Base-by-base conservation (phyloP, 306 rosid genomes). In the Glycyrrhiza uralensis region DNA sequence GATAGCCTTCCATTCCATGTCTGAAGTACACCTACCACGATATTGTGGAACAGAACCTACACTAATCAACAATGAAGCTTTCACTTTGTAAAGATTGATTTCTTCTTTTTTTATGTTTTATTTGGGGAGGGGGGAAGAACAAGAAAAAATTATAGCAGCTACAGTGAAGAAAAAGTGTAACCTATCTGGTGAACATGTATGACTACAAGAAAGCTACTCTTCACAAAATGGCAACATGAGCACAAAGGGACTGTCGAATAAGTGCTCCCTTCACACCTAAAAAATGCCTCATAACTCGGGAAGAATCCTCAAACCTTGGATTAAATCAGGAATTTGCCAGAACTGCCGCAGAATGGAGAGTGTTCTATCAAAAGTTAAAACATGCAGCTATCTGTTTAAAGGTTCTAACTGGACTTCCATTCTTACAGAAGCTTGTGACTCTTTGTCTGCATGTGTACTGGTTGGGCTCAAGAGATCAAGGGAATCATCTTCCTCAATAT, bases 341-440 rank as follows among this genome's bases (percentile, higher is more conserved):
- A 76, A 42, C 50, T 49, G 81, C 78, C 11, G 47, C 55, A 67
- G 72, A 69, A 71, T 30, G 42, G 80, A 29, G 41, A 58, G 61
- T 77, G n/a, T 68, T 49, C 58, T 54, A 55, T 42, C 32, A 61
- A 42, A 55, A 72, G 44, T 51, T 19, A 13, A 45, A 50, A 33
- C 50, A 61, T 69, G 66, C 56, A 59, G 54, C 87, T 92, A 87
- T 82, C 90, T 79, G 83, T 74, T 85, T 56, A 85, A 74, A 79
- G 98, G 92, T 87, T 91, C 96, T 83, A 93, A 79, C 59, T 93
- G 98, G 80, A 93, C 86, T 85, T 93, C 98, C 97, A 87, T 83
- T 76, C 83, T 85, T 49, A 56, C 83, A 32, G 88, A 88, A 6
- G 80, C 54, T 18, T 76, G 87, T 9, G 83, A 71, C 33, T 78